phyloP scores from a whole-genome alignment of 495 filamentous ascomycete genomes.

The Astrothelium subdiscretum region DNA sequence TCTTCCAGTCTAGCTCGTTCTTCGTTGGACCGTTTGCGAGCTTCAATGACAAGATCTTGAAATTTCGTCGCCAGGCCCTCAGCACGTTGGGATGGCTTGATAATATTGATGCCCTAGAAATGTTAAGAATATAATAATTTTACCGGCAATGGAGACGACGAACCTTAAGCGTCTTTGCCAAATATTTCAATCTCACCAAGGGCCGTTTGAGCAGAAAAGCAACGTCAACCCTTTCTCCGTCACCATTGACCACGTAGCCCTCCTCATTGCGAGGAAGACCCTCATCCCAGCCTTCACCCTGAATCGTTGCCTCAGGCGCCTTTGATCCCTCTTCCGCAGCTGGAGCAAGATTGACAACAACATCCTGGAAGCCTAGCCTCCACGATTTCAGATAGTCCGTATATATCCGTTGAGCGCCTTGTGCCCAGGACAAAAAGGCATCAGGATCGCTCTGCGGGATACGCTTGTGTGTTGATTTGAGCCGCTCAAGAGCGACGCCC shows the following conservation, averaged over 20 bases:
- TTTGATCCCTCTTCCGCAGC: slow-evolving; percentile 38
- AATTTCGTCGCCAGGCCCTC: slow-evolving; percentile 45
- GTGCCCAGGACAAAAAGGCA: slow-evolving; percentile 67
- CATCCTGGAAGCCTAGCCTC: slow-evolving; percentile 89
- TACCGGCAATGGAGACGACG: slow-evolving; percentile 5
- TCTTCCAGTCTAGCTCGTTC: slow-evolving; percentile 83
- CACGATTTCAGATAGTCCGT: slow-evolving; percentile 79
- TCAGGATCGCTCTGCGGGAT: slow-evolving; percentile 61
- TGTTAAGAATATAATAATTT: slow-evolving; percentile 11
- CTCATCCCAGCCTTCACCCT: slow-evolving; percentile 38
- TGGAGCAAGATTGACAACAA: slow-evolving; percentile 85
- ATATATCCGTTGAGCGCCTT: slow-evolving; percentile 64
- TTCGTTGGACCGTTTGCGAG: slow-evolving; percentile 67
- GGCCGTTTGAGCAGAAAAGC: slow-evolving; percentile 86
- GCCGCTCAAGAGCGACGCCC: slow-evolving; percentile 77
- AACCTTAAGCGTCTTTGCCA: slow-evolving; percentile 73
- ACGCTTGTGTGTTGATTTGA: slow-evolving; percentile 66
- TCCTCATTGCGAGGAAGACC: slow-evolving; percentile 64
- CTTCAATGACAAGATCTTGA: slow-evolving; percentile 62
- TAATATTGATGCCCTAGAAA: slow-evolving; percentile 35
- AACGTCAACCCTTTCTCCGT: slow-evolving; percentile 89
- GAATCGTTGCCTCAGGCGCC: slow-evolving; percentile 34
- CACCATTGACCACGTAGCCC: slow-evolving; percentile 61
- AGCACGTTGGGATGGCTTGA: slow-evolving; percentile 47
- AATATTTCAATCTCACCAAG: slow-evolving; percentile 75